Evolutionary conservation across 2,329 filamentous ascomycete genomes (phyloP), one percentile per base, ranked within the genome.

Genomic region (Pseudogymnoascus sp.): DNA sequence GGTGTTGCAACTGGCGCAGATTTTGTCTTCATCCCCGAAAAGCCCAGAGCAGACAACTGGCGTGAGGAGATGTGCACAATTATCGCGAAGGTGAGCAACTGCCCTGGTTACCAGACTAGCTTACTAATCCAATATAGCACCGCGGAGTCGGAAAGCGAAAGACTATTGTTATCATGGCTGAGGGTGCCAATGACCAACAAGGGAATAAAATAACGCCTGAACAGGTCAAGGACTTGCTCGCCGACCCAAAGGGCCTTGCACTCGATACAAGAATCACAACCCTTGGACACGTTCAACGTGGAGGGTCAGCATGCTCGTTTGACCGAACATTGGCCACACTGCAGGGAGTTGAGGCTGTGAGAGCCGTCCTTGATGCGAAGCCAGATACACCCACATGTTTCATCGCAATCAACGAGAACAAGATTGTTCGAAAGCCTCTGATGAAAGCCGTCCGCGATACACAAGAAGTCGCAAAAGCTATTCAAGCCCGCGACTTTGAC

Each of bases 351-450:
- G 93, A 97, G 75, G 93, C 93, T 23, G 93, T 97, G 71, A 91
- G 90, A 71, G 93, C 93, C 21, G 91, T 97, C 16, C 82, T 97
- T 28, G 91, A 96, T 67, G 90, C 91, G 59, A 96, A 87, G 0
- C 92, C 95, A 8, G 89, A 95, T 45, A 93, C 90, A 0, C 90
- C 91, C 62, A 96, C 92, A 59, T 93, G 92, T 63, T 93, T 99
- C 72, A 97, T 99, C 73, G 93, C 92, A 69, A 93, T 99, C 69
- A 93, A 88, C 67, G 95, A 99, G 80, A 97, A 97, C 83, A 96
- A 99, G 79, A 97, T 99, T 73, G 87, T 92, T 67, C 86, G 93
- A 62, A 92, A 93, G 69, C 89, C 92, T 18, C 80, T 99, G 25
- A 89, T 97, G 80, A 85, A 96, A 72, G 93, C 95, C 1, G 95